Percentiles rank a stretch among this genome's conserved stretches.
Evolutionary conservation across 345 rosid species (phyloP).

Genomic region (Bretschneidera sinensis): DNA sequence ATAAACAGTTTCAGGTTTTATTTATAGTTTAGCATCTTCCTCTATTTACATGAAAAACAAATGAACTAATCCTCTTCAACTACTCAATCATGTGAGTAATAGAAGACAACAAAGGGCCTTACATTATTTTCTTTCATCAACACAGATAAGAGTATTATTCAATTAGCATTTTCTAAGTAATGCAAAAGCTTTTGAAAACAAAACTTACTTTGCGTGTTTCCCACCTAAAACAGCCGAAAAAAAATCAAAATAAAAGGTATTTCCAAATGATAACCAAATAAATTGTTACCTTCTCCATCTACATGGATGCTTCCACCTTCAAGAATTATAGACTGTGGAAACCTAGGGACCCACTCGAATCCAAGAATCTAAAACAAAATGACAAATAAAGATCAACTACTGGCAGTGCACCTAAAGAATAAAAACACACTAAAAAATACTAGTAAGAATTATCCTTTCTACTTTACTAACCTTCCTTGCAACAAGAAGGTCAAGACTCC

Average conservation of each 20-base stretch:
- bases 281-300: conserved; percentile 79
- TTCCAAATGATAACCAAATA: not conserved
- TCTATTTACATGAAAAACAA: too few relatives aligned
- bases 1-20: too few relatives aligned
- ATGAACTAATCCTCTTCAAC: too few relatives aligned
- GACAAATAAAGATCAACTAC: conserved; percentile 11
- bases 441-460: not conserved
- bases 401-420: conserved; percentile 5
- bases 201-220: not conserved
- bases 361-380: conserved; percentile 54
- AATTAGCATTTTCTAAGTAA: too few relatives aligned
- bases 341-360: conserved; percentile 68
- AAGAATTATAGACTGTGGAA: conserved; percentile 65
- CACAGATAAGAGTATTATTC: too few relatives aligned
- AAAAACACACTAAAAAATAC: not conserved
- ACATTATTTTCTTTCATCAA: too few relatives aligned
- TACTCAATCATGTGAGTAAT: too few relatives aligned
- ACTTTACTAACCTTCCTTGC: conserved; percentile 58
- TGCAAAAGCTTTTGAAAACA: too few relatives aligned
- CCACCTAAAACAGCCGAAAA: not conserved
- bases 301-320: conserved; percentile 99
- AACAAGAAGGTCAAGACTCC: conserved; percentile 81
- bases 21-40: too few relatives aligned
- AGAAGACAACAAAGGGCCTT: too few relatives aligned
- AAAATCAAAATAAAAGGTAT: not conserved